These are phyloP conservation scores for Salix arbutifolia DNA, from an alignment of 345 rosid genomes.

Conservation along the genomic window DNA sequence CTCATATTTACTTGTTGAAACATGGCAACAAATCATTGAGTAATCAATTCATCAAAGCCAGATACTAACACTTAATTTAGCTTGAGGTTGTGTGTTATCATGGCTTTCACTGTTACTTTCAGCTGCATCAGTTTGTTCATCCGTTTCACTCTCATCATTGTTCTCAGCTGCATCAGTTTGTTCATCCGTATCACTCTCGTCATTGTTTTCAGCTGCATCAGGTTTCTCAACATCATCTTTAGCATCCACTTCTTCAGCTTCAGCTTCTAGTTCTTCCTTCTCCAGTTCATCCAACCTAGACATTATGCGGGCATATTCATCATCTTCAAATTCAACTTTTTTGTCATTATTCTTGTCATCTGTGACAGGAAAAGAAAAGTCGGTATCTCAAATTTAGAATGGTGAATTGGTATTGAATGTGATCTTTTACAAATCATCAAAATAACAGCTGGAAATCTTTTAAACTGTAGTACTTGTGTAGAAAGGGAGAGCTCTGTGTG, in stretches of 20 bases:
- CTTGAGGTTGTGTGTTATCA: conserved; percentile 22
- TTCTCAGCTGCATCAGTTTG: conserved; percentile 2
- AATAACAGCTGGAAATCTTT: too few relatives aligned
- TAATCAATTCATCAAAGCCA: conserved; percentile 5
- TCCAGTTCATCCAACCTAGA: conserved; percentile 88
- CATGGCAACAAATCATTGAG: neutral
- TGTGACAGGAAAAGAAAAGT: conserved; percentile 23
- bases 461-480: too few relatives aligned
- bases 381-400: conserved; percentile 1
- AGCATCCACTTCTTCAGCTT: conserved; percentile 22
- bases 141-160: conserved; percentile 9
- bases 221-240: conserved; percentile 12
- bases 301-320: conserved; percentile 68
- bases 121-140: neutral
- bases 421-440: too few relatives aligned
- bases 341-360: conserved; percentile 29
- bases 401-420: neutral
- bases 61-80: conserved; percentile 17
- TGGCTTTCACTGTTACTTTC: conserved; percentile 1
- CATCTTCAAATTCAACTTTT: conserved; percentile 43
- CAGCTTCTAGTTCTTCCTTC: conserved; percentile 71
- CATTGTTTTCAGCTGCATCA: conserved; percentile 8
- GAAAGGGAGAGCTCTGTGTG: too few relatives aligned
- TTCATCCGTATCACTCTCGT: conserved; percentile 2
- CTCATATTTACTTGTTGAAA: neutral